Base-by-base conservation (phyloP, 371 early-diverging fungal genomes). In the Mucor sp. region DNA sequence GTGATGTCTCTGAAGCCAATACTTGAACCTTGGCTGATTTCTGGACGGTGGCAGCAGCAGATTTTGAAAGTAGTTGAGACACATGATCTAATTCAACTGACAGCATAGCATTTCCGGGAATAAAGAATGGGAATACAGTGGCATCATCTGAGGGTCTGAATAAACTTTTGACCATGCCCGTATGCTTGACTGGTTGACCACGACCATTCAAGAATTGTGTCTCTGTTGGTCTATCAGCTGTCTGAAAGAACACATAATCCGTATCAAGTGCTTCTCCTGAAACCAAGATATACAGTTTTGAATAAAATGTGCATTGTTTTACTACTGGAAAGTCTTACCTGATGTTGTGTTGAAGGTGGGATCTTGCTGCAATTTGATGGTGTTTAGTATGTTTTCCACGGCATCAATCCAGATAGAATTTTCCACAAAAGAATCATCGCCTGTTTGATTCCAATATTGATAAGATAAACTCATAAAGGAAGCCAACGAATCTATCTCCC, bases 61-160 rank as follows among this genome's bases (percentile, higher is more conserved):
- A 68, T 30, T 23, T 25, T 0, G 63, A 44, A 8, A 82, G 43
- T 37, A 82, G 23, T 37, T 71, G 63, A 28, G 77, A 83, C 30
- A 75, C 25, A 60, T 78, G 74, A 28, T 37, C 62, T 25, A 91
- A 72, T 70, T 89, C 91, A 2, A 87, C 89, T 2, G 87, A 78
- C 3, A 88, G 69, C 77, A 89, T 87, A 5, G 90, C 90, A 62
- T 91, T 91, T n/a, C 88, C 85, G 6, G 91, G 90, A 23, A 89
- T 79, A 44, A 85, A 80, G 68, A 89, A 89, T 1, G 89, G 87
- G 63, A 84, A 85, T 1, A 83, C 76, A 11, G 86, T 82, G 0
- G 87, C 83, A 69, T 90, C 91, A 69, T 91, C 91, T 9, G 87
- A 87, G 6, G 90, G 90, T 27, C 91, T 63, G 71, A 91, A 91